Evolutionary conservation across 2,329 filamentous ascomycete species (phyloP), one percentile per base, ranked within the genome.

Genomic region (Ilyonectria destructans): DNA sequence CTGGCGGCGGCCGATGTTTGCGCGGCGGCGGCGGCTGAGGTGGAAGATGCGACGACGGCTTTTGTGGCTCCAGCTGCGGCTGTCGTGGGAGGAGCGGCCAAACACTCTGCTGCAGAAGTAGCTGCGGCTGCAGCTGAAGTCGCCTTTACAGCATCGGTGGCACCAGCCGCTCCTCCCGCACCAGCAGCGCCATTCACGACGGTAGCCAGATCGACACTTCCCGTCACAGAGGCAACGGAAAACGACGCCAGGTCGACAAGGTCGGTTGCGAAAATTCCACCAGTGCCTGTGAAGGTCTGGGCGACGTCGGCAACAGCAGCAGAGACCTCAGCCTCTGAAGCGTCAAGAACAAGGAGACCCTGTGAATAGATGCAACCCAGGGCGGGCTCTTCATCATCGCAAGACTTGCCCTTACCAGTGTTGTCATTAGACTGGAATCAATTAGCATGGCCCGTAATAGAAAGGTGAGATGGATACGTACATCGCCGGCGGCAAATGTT

Each of bases 401-500:
- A 90, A 33, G 84, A 84, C 74, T 79, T 78, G 8, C 78, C 78
- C 80, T 55, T 57, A 4, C 69, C 71, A 21, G 71, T 73, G 2
- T 46, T 8, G 40, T 73, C 71, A n/a, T 21, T 56, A 1, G 62
- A 1, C 69, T 71, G 56, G 6, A 29, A 15, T 19, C 33, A 21
- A 49, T 58, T 21, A 67, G 33, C 19, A 40, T 6, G 6, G 13
- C 10, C 3, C 29, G 49, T 21, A 8, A 2, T 8, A 4, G 4
- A 5, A 56, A 6, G 33, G 8, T 9, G 54, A 23, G 40, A 13
- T 12, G 29, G n/a, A 31, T 29, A 74, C 84, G 81, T 74, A 89
- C 82, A 71, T 86, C 71, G 58, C 90, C 90, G 17, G 90, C 88
- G 6, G 84, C 85, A 75, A 92, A 93, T 6, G 90, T 92, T 62